Evolutionary conservation across 1,284 basidiomycete species (phyloP).

Genomic region (Puccinia coronata): DNA sequence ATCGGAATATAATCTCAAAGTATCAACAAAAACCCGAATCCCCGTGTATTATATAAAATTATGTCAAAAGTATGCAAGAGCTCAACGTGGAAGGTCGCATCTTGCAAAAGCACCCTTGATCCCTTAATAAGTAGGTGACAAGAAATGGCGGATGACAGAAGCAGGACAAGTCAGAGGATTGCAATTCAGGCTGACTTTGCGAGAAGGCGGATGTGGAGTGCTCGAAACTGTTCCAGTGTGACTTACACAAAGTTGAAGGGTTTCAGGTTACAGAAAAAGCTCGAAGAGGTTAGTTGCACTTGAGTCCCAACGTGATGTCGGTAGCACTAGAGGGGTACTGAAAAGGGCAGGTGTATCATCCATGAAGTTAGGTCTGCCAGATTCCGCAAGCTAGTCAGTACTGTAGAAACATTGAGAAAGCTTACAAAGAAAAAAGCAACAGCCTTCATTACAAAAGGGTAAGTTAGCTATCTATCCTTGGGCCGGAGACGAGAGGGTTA

Average conservation of each 20-base stretch:
- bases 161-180: background rate
- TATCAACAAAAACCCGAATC: no score
- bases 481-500: background rate
- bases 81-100: background rate
- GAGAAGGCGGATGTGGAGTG: no score
- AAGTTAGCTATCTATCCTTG: background rate
- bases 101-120: background rate
- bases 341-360: background rate
- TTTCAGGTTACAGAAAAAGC: background rate
- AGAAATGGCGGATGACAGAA: background rate
- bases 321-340: background rate
- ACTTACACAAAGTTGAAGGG: background rate
- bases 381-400: background rate
- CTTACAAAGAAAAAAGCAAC: conserved; percentile 49
- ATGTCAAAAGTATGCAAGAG: conserved; percentile 14
- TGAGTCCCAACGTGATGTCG: background rate
- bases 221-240: no score
- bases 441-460: conserved; percentile 1
- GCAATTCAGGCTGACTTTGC: background rate
- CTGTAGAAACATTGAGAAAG: background rate
- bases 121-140: background rate
- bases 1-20: no score
- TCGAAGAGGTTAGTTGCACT: background rate
- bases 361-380: background rate
- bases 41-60: background rate